These are phyloP conservation scores for Drosera capensis DNA, from an alignment of 148 eudicot genomes.

Conservation along the genomic window DNA sequence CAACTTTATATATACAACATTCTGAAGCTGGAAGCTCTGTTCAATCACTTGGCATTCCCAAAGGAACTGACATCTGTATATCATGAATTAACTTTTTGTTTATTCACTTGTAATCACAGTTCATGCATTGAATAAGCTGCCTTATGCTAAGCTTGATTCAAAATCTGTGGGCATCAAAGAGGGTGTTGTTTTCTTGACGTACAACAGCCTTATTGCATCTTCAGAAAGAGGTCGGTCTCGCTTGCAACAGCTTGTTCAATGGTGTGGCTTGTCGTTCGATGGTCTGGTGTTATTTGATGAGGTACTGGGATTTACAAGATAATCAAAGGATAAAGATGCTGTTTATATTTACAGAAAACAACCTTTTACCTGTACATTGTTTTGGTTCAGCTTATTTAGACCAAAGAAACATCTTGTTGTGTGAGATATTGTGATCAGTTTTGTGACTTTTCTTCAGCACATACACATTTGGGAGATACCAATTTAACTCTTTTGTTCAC, in stretches of 20 bases:
- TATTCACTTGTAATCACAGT: constrained; percentile 35
- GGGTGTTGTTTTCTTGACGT: constrained; percentile 94
- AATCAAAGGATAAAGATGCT: not conserved
- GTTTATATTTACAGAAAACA: too few species aligned
- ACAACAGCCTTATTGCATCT: constrained; percentile 96
- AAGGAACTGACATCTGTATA: not conserved
- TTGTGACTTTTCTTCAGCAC: too few species aligned
- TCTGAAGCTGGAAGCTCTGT: too few species aligned
- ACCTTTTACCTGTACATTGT: too few species aligned
- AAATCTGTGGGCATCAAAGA: constrained; percentile 82
- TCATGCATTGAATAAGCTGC: constrained; percentile 89
- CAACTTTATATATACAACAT: too few species aligned
- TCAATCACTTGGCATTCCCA: too few species aligned
- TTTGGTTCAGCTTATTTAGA: too few species aligned
- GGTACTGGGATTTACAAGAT: constrained; percentile 23
- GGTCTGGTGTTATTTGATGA: constrained; percentile 95
- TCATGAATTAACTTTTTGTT: not conserved
- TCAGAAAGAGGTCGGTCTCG: constrained; percentile 92
- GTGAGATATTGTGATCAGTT: too few species aligned
- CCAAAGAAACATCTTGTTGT: too few species aligned
- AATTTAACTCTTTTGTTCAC: too few species aligned
- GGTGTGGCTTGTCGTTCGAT: constrained; percentile 75
- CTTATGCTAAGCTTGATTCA: constrained; percentile 91
- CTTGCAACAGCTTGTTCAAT: constrained; percentile 87
- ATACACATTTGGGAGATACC: too few species aligned